phyloP scores from a whole-genome alignment of 1,284 basidiomycete species.

The Ganoderma sp. region DNA sequence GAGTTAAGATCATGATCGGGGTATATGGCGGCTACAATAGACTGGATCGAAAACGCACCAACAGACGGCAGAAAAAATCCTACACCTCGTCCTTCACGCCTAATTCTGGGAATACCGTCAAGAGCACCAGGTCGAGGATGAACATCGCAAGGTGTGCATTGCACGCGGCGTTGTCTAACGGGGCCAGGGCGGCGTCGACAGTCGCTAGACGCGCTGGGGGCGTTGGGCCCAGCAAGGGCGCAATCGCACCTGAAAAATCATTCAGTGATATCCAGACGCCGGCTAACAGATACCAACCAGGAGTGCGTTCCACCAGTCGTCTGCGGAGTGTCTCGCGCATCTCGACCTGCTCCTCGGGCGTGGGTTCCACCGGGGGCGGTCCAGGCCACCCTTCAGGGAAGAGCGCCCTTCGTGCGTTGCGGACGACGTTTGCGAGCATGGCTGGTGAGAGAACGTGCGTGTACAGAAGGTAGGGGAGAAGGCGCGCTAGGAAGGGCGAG shows the following conservation, averaged over 20 bases:
- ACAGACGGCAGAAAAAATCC: constrained; percentile 4
- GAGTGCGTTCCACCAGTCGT: constrained; percentile 52
- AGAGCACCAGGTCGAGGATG: constrained; percentile 65
- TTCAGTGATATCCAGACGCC: not conserved
- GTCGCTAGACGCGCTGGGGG: constrained; percentile 47
- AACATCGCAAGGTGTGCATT: constrained; percentile 72
- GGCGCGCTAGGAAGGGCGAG: constrained; percentile 47
- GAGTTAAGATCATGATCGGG: constrained; percentile 8
- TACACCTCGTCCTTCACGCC: constrained; percentile 37
- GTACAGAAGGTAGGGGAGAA: constrained; percentile 68
- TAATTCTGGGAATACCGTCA: constrained; percentile 73
- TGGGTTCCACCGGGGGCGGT: constrained; percentile 68
- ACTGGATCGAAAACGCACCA: not conserved
- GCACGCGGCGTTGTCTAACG: constrained; percentile 60
- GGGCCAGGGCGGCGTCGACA: constrained; percentile 58
- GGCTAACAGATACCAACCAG: constrained; percentile 45
- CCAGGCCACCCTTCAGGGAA: constrained; percentile 85
- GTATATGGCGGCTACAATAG: constrained; percentile 7
- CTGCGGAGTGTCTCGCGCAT: constrained; percentile 59
- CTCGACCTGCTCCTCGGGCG: constrained; percentile 67
- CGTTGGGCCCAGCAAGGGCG: constrained; percentile 56
- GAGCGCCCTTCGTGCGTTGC: constrained; percentile 63
- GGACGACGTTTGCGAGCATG: constrained; percentile 54
- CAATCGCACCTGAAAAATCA: constrained; percentile 38
- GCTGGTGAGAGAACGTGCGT: constrained; percentile 58